Base-by-base conservation (phyloP, 116 monocot species). In the Posidonia oceanica region DNA sequence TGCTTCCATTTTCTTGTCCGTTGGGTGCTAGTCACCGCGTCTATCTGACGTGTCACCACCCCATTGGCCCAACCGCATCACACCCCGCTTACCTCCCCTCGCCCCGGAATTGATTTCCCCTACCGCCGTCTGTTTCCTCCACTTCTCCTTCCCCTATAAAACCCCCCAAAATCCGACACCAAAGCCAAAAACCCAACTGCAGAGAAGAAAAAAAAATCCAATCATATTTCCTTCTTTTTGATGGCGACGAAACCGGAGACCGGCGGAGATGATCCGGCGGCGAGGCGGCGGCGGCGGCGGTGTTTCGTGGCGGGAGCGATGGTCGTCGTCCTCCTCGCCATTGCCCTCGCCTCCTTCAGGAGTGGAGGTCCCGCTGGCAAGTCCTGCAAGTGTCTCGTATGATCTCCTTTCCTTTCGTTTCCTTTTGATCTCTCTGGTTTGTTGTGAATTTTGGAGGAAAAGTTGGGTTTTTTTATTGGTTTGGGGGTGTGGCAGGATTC, bases 351-450 rank as follows among this genome's bases (percentile, higher is more conserved):
- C 40, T 64, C 65, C 36, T 52, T 20, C 18, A 66, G 68, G 5
- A 54, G 15, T 48, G 23, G 53, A 6, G 54, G 10, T 8, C 14
- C 36, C 2, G 14, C 36, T 14, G 51, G 51, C 52, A 68, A 68
- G 68, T 54, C 54, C 36, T 68, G 68, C 68, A 52, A 53, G 53
- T 68, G 68, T 54, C 36, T 48, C 10, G 68, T 68, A 54, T 6
- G 54, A 36, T 44, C 66, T 1, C 10, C 40, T 66, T 4, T 10
- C 20, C 18, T 12, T 8, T 42, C 12, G 20, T 41, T 44, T 66
- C 16, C 6, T 41, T 18, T 21, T 3, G 20, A 48, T 48, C 41
- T 21, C 39, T 42, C 41, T 20, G 23, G 23, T 67, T 41, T 64
- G 10, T 40, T 14, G n/a, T 5, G 39, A 8, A 14, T 5, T 18